Percentiles rank a stretch among this genome's conserved stretches.
These are phyloP conservation scores for Cutaneotrichosporon curvatum DNA, from an alignment of 1,284 basidiomycete species.

Conservation along the genomic window DNA sequence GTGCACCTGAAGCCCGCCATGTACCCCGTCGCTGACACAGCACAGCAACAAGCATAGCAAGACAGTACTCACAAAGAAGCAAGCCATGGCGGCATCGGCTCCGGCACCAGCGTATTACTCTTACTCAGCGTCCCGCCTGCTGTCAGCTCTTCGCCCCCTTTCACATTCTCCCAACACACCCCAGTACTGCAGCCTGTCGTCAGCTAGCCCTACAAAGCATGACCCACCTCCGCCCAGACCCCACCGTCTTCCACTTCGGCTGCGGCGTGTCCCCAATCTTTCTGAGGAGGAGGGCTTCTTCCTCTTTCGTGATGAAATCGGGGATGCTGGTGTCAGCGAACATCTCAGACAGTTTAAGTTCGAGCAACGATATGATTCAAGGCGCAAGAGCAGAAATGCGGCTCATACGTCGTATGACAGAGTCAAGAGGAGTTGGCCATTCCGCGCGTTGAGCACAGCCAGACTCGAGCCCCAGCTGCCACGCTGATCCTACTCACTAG, in stretches of 20 bases:
- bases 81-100: constrained; percentile 36
- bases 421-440: no score
- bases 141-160: background rate
- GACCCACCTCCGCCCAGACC: constrained; percentile 62
- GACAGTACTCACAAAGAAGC: constrained; percentile 37
- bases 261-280: constrained; percentile 72
- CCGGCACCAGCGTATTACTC: constrained; percentile 39
- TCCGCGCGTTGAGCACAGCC: no score
- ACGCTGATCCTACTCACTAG: constrained; percentile 20
- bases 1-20: no score
- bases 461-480: no score
- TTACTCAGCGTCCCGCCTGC: constrained; percentile 42
- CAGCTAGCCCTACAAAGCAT: background rate
- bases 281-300: constrained; percentile 67
- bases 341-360: no score
- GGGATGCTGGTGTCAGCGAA: constrained; percentile 55
- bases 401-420: no score
- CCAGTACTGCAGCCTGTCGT: constrained; percentile 63
- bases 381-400: no score
- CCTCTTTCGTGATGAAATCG: constrained; percentile 68
- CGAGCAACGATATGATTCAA: no score
- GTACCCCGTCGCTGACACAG: no score
- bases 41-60: no score
- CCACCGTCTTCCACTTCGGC: constrained; percentile 74
- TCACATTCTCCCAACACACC: constrained; percentile 48